Percentiles rank a stretch among this genome's conserved stretches.
phyloP scores from a whole-genome alignment of 2,329 filamentous ascomycete genomes.

The Rugonectria rugulosa region DNA sequence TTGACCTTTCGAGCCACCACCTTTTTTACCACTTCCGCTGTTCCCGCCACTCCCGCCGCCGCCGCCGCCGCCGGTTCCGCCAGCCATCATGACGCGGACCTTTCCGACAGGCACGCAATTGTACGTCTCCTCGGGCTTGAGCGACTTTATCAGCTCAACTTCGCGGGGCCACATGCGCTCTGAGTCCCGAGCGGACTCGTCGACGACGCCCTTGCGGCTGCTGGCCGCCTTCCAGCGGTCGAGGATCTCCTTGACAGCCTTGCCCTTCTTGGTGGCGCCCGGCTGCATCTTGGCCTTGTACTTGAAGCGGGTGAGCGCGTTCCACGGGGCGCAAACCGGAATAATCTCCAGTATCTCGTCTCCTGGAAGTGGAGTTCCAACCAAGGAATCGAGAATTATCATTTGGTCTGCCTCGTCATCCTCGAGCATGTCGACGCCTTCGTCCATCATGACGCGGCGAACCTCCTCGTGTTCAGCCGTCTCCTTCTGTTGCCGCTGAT shows the following conservation, averaged over 20 bases:
- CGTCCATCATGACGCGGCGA: constrained; percentile 66
- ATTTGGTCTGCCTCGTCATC: constrained; percentile 64
- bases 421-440: constrained; percentile 66
- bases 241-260: constrained; percentile 91
- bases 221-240: constrained; percentile 77
- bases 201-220: constrained; percentile 63
- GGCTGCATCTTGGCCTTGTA: constrained; percentile 97
- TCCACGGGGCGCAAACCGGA: constrained; percentile 71
- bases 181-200: constrained; percentile 66
- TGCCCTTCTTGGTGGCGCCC: constrained; percentile 89
- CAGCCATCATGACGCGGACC: constrained; percentile 78
- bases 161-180: constrained; percentile 88
- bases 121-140: constrained; percentile 83
- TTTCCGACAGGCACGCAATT: constrained; percentile 83
- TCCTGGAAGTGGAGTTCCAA: constrained; percentile 79
- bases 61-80: constrained; percentile 56
- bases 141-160: constrained; percentile 80
- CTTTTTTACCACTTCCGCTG: constrained; percentile 46
- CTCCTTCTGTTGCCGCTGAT: constrained; percentile 77
- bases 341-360: constrained; percentile 80
- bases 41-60: constrained; percentile 52
- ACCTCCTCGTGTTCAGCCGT: constrained; percentile 80
- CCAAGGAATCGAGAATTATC: constrained; percentile 71
- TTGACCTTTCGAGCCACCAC: constrained; percentile 43
- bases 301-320: constrained; percentile 74